These are phyloP conservation scores for Solanum bukasovii DNA, from an alignment of 257 asterid species.

Conservation along the genomic window DNA sequence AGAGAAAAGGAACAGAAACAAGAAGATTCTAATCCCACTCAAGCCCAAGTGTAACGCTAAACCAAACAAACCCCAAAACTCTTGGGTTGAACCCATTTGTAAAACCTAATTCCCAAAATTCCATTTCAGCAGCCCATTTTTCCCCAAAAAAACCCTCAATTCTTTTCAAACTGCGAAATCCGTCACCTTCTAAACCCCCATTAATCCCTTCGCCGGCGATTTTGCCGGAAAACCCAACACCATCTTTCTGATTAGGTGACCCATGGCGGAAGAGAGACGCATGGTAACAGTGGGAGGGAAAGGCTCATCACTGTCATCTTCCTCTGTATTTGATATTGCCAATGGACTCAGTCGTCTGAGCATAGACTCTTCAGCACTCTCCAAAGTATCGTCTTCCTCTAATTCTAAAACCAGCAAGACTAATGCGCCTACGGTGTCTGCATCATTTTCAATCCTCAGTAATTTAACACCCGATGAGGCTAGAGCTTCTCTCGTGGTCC, in stretches of 20 bases:
- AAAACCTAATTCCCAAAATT: background rate
- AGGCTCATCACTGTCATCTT: constrained; percentile 37
- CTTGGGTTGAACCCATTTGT: background rate
- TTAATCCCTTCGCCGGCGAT: background rate
- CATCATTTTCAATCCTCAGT: constrained; percentile 32
- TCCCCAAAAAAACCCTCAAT: background rate
- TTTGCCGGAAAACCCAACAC: background rate
- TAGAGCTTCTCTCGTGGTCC: constrained; percentile 52
- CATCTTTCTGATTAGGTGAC: background rate
- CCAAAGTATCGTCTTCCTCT: constrained; percentile 27
- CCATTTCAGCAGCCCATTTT: background rate
- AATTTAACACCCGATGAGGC: constrained; percentile 30
- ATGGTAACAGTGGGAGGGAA: constrained; percentile 57
- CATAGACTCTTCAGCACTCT: constrained; percentile 46
- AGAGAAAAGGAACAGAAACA: background rate
- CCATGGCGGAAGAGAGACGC: constrained; percentile 27
- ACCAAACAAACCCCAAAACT: background rate
- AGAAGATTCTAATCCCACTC: background rate
- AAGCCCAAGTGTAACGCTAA: background rate
- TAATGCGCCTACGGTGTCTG: background rate
- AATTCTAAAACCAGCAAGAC: background rate
- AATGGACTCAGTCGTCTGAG: constrained; percentile 25
- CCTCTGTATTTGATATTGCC: constrained; percentile 45
- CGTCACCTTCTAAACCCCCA: background rate
- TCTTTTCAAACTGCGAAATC: background rate